Conservation (phyloP, 1,284 basidiomycete species). For the Rhodotorula sp. region DNA sequence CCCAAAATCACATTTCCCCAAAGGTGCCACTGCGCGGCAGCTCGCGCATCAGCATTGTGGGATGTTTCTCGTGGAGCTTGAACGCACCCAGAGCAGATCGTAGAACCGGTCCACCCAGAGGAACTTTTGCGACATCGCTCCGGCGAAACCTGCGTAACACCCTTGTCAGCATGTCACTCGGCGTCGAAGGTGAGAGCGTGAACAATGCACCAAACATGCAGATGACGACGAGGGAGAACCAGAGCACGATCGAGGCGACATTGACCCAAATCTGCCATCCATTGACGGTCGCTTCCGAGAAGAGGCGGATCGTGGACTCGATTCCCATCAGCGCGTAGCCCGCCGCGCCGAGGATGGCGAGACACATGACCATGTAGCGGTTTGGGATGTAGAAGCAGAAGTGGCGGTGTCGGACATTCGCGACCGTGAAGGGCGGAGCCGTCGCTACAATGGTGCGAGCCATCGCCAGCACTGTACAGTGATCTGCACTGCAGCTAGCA, state of each 20-base stretch:
- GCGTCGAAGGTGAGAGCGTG: not conserved
- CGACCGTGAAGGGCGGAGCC: not conserved
- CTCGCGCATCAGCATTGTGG: not conserved
- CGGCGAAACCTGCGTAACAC: slow-evolving; percentile 4
- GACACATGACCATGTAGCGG: not conserved
- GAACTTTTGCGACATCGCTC: slow-evolving; percentile 1
- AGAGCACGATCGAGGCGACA: slow-evolving; percentile 4
- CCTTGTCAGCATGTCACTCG: no score
- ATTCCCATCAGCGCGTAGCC: not conserved
- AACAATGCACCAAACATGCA: slow-evolving; percentile 9
- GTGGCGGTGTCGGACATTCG: not conserved
- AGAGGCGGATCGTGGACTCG: not conserved
- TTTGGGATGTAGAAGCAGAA: slow-evolving; percentile 21
- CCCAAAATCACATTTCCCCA: slow-evolving; percentile 14
- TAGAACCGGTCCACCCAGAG: slow-evolving; percentile 27
- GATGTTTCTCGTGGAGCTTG: not conserved
- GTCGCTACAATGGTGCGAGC: no score
- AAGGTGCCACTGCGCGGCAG: slow-evolving; percentile 19
- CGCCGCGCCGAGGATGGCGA: slow-evolving; percentile 9
- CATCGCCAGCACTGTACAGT: no score
- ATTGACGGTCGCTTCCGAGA: not conserved
- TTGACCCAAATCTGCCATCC: not conserved
- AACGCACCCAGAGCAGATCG: slow-evolving; percentile 19
- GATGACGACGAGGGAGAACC: not conserved
- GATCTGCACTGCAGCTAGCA: no score